Evolutionary conservation across 495 filamentous ascomycete genomes (phyloP).

Genomic region (Xylaria longipes): DNA sequence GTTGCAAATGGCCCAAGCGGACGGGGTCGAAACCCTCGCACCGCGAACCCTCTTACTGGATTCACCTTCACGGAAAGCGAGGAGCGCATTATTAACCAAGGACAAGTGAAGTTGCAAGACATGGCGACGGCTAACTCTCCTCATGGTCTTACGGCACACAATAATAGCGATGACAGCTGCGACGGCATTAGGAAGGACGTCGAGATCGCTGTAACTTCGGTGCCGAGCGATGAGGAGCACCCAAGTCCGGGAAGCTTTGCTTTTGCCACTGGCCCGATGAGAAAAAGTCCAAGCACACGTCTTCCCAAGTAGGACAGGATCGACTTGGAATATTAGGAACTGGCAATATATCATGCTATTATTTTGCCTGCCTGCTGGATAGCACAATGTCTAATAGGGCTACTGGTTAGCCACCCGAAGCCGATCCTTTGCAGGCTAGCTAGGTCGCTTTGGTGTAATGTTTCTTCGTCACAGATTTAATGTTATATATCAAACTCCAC

Average conservation of each 20-base stretch:
- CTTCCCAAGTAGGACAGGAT: not conserved
- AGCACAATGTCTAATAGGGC: not conserved
- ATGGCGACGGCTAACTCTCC: constrained; percentile 20
- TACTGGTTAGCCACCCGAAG: not conserved
- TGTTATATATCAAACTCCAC: not conserved
- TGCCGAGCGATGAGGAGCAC: constrained; percentile 7
- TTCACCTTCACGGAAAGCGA: constrained; percentile 51
- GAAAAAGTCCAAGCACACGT: constrained; percentile 5
- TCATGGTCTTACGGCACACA: not conserved
- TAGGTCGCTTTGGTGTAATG: not conserved
- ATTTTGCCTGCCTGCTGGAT: not conserved
- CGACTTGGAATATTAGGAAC: not conserved
- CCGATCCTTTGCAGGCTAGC: not conserved
- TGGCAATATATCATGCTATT: not conserved
- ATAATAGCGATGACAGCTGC: constrained; percentile 13
- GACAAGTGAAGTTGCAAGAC: constrained; percentile 39
- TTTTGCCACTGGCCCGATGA: constrained; percentile 11
- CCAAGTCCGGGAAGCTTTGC: not conserved
- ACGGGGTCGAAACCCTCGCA: constrained; percentile 16
- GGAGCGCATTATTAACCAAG: constrained; percentile 44
- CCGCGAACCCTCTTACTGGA: constrained; percentile 36
- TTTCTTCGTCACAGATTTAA: not conserved
- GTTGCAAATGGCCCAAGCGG: not conserved
- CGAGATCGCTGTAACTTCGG: constrained; percentile 19
- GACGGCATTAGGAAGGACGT: constrained; percentile 24